Percentiles rank a stretch among this genome's conserved stretches.
Evolutionary conservation across 2,329 filamentous ascomycete genomes (phyloP).

Genomic region (Pseudopyrenochaeta lycopersici): DNA sequence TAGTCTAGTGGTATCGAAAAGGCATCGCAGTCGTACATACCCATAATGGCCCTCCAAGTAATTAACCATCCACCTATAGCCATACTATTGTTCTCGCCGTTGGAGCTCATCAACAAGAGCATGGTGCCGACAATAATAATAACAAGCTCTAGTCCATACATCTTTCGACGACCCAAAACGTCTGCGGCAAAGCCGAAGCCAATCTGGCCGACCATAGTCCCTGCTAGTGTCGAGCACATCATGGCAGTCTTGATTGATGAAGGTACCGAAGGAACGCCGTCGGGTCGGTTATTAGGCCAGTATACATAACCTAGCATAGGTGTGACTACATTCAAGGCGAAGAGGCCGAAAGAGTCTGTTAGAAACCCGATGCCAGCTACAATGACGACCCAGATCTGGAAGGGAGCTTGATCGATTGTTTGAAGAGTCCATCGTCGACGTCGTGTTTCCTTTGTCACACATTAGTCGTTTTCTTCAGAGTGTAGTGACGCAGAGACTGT

Average conservation of each 20-base stretch:
- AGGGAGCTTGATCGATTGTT: conserved; percentile 45
- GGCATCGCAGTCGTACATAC: conserved; percentile 17
- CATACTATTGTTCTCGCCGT: conserved; percentile 47
- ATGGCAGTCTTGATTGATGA: conserved; percentile 47
- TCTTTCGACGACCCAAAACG: conserved; percentile 47
- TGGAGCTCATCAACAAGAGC: conserved; percentile 50
- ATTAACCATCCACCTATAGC: conserved; percentile 51
- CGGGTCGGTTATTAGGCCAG: conserved; percentile 36
- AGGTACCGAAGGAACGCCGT: conserved; percentile 34
- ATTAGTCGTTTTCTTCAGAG: conserved; percentile 1
- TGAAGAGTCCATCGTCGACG: conserved; percentile 44
- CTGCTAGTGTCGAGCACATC: conserved; percentile 50
- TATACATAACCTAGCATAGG: conserved; percentile 53
- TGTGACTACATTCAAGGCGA: conserved; percentile 51
- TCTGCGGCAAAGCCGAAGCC: conserved; percentile 52
- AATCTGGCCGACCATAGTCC: conserved; percentile 50
- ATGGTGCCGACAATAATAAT: conserved; percentile 53
- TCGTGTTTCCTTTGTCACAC: conserved; percentile 26
- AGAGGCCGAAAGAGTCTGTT: conserved; percentile 52
- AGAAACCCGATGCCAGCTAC: conserved; percentile 54
- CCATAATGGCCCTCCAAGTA: conserved; percentile 52
- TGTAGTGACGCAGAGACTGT: not conserved
- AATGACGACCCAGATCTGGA: conserved; percentile 47
- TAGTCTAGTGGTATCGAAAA: not conserved
- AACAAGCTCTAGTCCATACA: conserved; percentile 53